These are phyloP conservation scores for Solanum chacoense DNA, from an alignment of 305 asterid genomes.

Conservation along the genomic window DNA sequence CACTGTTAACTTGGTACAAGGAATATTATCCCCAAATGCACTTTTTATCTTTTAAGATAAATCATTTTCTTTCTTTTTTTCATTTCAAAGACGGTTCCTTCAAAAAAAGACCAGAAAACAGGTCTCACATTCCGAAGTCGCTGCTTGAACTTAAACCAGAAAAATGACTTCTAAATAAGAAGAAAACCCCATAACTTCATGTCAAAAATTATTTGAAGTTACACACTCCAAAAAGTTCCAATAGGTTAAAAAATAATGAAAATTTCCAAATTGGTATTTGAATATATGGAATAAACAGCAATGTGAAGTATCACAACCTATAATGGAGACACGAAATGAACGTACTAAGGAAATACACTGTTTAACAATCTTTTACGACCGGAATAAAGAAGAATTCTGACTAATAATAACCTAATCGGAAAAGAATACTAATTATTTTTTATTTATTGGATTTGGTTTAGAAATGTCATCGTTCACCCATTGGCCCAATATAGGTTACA, in stretches of 20 bases:
- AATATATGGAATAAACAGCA: not conserved
- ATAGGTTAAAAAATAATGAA: not conserved
- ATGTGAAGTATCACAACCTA: not conserved
- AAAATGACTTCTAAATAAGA: not conserved
- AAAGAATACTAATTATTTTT: not conserved
- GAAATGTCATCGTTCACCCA: not conserved
- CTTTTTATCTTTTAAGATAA: not conserved
- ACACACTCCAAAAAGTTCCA: not conserved
- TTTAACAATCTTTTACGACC: not conserved
- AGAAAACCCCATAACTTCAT: not conserved
- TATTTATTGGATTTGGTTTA: not conserved
- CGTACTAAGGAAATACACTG: not conserved
- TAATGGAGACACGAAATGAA: not conserved
- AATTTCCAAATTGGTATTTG: not conserved
- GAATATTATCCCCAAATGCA: not conserved
- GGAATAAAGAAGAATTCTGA: not conserved
- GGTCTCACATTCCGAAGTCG: not conserved
- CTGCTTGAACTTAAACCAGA: not conserved
- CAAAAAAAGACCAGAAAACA: not conserved
- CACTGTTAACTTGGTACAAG: not conserved
- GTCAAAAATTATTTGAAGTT: not conserved
- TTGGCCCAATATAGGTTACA: not conserved
- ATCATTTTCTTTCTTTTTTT: not conserved
- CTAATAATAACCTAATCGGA: not conserved
- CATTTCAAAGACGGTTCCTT: not conserved